These are phyloP conservation scores for Quercus mongolica DNA, from an alignment of 306 rosid genomes.

Conservation along the genomic window DNA sequence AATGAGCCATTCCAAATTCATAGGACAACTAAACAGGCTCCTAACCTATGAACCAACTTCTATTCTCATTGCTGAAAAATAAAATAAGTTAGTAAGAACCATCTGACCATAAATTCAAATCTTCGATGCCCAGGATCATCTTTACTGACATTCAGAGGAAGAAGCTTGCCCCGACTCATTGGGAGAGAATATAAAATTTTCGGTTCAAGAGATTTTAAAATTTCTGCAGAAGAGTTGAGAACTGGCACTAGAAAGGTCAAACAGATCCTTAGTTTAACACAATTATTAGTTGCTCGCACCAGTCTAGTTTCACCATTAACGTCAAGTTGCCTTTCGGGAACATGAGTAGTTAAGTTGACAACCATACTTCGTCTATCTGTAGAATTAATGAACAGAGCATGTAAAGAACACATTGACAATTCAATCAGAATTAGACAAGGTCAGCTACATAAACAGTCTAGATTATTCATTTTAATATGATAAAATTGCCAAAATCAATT, in stretches of 20 bases:
- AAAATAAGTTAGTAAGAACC: neutral
- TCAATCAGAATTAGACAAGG: no score
- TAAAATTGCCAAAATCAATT: no score
- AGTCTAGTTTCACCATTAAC: constrained; percentile 64
- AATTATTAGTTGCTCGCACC: constrained; percentile 71
- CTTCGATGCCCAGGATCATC: constrained; percentile 41
- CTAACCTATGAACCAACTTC: no score
- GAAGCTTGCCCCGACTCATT: constrained; percentile 56
- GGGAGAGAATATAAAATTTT: constrained; percentile 15
- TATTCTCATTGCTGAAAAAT: no score
- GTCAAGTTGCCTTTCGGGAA: constrained; percentile 69
- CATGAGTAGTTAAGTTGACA: constrained; percentile 54
- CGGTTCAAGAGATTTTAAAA: constrained; percentile 28
- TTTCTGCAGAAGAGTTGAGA: constrained; percentile 60
- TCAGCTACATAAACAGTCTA: neutral
- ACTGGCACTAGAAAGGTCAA: constrained; percentile 41
- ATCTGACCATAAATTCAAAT: constrained; percentile 33
- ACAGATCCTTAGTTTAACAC: constrained; percentile 51
- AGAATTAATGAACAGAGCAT: constrained; percentile 24
- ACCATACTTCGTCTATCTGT: constrained; percentile 74
- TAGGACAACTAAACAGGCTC: no score
- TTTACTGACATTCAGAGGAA: constrained; percentile 31
- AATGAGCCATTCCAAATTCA: no score
- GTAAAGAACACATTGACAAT: neutral
- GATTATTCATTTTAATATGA: no score